Evolutionary conservation across 2,329 filamentous ascomycete genomes (phyloP).

Genomic region (Penicillium fuscoglaucum): DNA sequence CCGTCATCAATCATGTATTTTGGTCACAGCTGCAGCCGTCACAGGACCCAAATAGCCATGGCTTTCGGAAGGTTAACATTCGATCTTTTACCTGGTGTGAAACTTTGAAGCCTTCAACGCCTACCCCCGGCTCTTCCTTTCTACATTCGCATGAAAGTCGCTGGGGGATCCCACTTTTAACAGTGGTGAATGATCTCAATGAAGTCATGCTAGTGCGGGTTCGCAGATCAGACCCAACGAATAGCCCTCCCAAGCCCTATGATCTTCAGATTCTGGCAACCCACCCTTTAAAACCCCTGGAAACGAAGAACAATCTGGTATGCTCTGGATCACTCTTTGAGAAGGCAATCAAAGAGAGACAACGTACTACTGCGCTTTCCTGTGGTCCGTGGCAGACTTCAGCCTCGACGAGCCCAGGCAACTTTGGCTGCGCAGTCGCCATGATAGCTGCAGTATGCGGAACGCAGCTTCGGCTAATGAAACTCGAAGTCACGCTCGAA

Average conservation of each 20-base stretch:
- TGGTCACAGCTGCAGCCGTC: slow-evolving; percentile 39
- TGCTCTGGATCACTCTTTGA: slow-evolving; percentile 34
- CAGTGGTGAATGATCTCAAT: slow-evolving; percentile 42
- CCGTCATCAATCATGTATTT: slow-evolving; percentile 55
- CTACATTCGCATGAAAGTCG: slow-evolving; percentile 24
- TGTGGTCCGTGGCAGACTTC: slow-evolving; percentile 37
- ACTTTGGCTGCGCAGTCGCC: slow-evolving; percentile 19
- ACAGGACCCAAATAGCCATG: slow-evolving; percentile 23
- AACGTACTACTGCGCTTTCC: slow-evolving; percentile 30
- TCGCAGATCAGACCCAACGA: slow-evolving; percentile 13
- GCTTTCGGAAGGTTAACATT: slow-evolving; percentile 36
- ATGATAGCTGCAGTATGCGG: slow-evolving; percentile 34
- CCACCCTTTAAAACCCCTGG: slow-evolving; percentile 18
- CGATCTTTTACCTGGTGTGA: slow-evolving; percentile 47
- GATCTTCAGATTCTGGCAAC: slow-evolving; percentile 30
- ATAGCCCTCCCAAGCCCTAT: slow-evolving; percentile 15
- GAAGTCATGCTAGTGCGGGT: slow-evolving; percentile 38
- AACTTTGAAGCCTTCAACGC: slow-evolving; percentile 27
- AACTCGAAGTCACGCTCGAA: slow-evolving; percentile 19
- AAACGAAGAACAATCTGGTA: slow-evolving; percentile 13
- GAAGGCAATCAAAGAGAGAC: slow-evolving; percentile 26
- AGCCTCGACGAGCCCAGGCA: background rate
- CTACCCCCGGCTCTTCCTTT: slow-evolving; percentile 1
- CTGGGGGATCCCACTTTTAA: slow-evolving; percentile 40
- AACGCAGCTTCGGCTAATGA: slow-evolving; percentile 31